Evolutionary conservation across 1,139 yeast species (phyloP).

Genomic region (Geotrichum carabidarum): DNA sequence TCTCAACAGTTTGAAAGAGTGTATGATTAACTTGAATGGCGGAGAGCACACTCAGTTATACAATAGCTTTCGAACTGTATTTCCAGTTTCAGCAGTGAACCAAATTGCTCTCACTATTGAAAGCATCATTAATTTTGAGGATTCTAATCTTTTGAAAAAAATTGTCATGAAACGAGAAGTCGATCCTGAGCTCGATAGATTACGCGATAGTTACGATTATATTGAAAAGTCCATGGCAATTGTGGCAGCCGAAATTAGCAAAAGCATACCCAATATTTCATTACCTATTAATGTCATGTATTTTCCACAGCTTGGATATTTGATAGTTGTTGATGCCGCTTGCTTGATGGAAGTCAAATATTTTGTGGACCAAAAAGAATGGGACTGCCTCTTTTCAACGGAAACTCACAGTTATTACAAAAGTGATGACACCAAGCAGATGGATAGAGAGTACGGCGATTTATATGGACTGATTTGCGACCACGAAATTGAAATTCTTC

Average conservation of each 20-base stretch:
- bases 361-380: constrained; percentile 23
- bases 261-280: constrained; percentile 21
- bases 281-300: constrained; percentile 39
- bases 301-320: constrained; percentile 46
- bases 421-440: constrained; percentile 31
- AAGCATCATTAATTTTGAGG: constrained; percentile 38
- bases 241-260: constrained; percentile 28
- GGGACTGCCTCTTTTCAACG: constrained; percentile 43
- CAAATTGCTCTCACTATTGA: constrained; percentile 22
- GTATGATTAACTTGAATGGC: constrained; percentile 17
- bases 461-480: constrained; percentile 39
- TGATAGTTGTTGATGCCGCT: constrained; percentile 28
- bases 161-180: constrained; percentile 35
- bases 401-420: constrained; percentile 40
- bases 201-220: constrained; percentile 36
- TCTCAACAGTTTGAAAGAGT: constrained; percentile 9
- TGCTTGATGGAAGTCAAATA: constrained; percentile 17
- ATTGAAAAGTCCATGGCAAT: constrained; percentile 37
- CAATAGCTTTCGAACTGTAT: constrained; percentile 1
- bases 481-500: constrained; percentile 42
- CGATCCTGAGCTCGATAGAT: constrained; percentile 36
- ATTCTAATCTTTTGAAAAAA: constrained; percentile 35
- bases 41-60: neutral
- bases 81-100: constrained; percentile 21
- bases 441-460: constrained; percentile 44